Conservation (phyloP, 352 stramenopile genomes). For the Phytophthora citrophthora region DNA sequence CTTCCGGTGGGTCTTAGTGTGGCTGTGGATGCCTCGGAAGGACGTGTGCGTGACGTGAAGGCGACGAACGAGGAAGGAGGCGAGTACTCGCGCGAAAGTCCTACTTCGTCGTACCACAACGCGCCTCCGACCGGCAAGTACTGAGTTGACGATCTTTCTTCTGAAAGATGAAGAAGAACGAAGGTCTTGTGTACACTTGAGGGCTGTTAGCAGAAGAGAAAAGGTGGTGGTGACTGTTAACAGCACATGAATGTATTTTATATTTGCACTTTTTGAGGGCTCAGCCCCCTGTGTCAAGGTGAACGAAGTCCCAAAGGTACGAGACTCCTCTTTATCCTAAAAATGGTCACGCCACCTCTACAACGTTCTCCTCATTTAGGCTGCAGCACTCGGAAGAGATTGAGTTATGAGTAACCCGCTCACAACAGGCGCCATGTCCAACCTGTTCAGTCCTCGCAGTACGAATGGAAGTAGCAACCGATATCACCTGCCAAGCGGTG, state of each 20-base stretch:
- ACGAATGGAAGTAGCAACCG: constrained; percentile 36
- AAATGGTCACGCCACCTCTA: constrained; percentile 25
- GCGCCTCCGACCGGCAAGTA: constrained; percentile 25
- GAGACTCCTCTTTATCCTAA: background rate
- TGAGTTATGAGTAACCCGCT: constrained; percentile 22
- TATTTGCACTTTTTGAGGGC: constrained; percentile 37
- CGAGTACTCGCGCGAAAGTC: constrained; percentile 42
- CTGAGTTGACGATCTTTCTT: constrained; percentile 2
- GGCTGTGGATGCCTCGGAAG: constrained; percentile 45
- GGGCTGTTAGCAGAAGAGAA: constrained; percentile 18
- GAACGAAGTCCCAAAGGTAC: constrained; percentile 7
- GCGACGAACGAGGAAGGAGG: constrained; percentile 46
- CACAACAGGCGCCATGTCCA: constrained; percentile 19
- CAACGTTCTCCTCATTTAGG: constrained; percentile 24
- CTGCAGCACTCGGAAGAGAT: background rate
- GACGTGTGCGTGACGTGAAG: constrained; percentile 44
- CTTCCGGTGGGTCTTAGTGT: constrained; percentile 57
- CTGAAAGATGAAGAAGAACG: background rate
- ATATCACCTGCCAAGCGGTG: constrained; percentile 46
- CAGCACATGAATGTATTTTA: constrained; percentile 46
- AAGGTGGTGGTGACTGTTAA: constrained; percentile 9
- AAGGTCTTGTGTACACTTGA: constrained; percentile 24
- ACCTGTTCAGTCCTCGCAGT: constrained; percentile 31
- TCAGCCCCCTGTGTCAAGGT: constrained; percentile 5
- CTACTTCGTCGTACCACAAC: constrained; percentile 37